phyloP scores from a whole-genome alignment of 1,139 yeast genomes.

The Suhomyces wounanorum region DNA sequence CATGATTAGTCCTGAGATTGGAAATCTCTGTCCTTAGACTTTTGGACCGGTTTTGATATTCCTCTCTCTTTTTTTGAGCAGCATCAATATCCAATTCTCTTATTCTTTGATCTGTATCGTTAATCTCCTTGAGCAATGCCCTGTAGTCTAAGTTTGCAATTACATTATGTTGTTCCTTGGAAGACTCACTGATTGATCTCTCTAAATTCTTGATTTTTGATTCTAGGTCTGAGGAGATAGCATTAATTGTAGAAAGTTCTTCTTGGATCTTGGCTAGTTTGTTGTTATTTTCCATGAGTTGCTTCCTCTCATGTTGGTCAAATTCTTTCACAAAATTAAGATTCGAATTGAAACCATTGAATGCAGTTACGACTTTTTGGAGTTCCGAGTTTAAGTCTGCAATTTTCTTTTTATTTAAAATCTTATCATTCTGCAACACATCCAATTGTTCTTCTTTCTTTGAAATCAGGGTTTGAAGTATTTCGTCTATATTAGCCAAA shows the following conservation, averaged over 20 bases:
- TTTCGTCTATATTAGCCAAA: conserved; percentile 15
- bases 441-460: conserved; percentile 28
- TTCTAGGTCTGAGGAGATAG: conserved; percentile 30
- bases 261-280: neutral
- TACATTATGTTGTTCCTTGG: conserved; percentile 39
- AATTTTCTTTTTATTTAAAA: conserved; percentile 10
- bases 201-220: conserved; percentile 27
- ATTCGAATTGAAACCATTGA: conserved; percentile 12
- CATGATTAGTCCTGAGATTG: conserved; percentile 63
- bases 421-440: conserved; percentile 25
- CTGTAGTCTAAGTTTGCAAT: conserved; percentile 45
- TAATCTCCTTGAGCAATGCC: conserved; percentile 31
- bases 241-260: conserved; percentile 21
- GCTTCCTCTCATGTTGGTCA: conserved; percentile 21
- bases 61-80: conserved; percentile 65
- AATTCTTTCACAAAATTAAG: conserved; percentile 20
- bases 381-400: conserved; percentile 9
- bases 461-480: conserved; percentile 16
- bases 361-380: conserved; percentile 4
- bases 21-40: conserved; percentile 58
- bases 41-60: conserved; percentile 62
- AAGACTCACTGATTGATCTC: conserved; percentile 36
- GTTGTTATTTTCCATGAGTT: conserved; percentile 22
- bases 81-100: conserved; percentile 47
- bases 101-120: conserved; percentile 30